Base-by-base conservation (phyloP, 2,329 filamentous ascomycete genomes). In the Trichoderma gracile region DNA sequence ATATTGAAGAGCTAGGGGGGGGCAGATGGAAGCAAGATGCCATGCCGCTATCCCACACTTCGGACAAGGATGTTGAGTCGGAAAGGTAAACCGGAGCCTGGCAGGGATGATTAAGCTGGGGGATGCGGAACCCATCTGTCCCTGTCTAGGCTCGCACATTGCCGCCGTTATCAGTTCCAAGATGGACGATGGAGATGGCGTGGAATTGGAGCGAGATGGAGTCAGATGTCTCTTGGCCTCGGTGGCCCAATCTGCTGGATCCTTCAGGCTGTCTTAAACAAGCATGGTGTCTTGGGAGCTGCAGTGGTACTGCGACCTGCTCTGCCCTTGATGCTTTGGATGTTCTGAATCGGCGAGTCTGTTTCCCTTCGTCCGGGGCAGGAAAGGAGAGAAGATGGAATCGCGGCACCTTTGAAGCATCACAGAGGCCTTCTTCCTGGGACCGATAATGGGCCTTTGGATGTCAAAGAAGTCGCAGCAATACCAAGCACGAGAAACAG, bases 31-130 rank as follows among this genome's bases (percentile, higher is more conserved):
- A 54, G 25, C 49, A 62, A 59, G 59, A 53, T 62, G 59, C 25
- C 49, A 54, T 62, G 58, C 58, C 58, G 49, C 58, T 54, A 62
- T 62, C 49, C 49, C 59, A 62, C 59, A 40, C 59, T 46, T 25
- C 40, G 23, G 10, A 19, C 40, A 62, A 38, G 59, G 59, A 53
- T 62, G 59, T 53, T 62, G 49, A 54, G 40, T 62, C 59, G 59
- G 49, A 62, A 54, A 19, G 40, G 53, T n/a, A 53, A 43, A 54
- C 49, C 59, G 59, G 59, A 50, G 59, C 47, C 47, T 62, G 49
- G 50, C 40, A 46, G 40, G 59, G 59, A 25, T 50, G 33, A 9
- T 50, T 42, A 17, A 47, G 27, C 54, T 47, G 49, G 49, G 43
- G 49, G 27, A 52, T 33, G 43, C n/a, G n/a, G 43, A 45, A 17